Evolutionary conservation across 2,329 filamentous ascomycete genomes (phyloP), one percentile per base, ranked within the genome.

Genomic region (Xylaria sp.): DNA sequence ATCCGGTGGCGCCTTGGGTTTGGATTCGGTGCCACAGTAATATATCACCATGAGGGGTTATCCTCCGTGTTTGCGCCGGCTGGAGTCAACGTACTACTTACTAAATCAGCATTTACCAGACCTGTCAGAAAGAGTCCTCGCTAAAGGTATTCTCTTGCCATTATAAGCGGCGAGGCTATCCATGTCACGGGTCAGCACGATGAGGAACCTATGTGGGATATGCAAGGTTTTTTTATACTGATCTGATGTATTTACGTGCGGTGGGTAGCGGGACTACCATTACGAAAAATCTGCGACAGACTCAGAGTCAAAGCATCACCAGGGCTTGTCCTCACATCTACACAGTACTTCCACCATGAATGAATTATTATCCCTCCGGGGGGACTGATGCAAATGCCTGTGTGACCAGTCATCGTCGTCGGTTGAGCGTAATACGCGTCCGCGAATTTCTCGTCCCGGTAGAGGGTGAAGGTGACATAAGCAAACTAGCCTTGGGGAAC

Each of bases 321-420:
- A 63, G 51, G 58, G 46, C 46, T 62, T 60, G 67, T 69, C 69
- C 69, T 52, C 39, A 54, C 57, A 65, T 71, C 70, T 71, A 69
- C 66, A 75, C 69, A 75, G 65, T 68, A 74, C 72, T 72, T 76
- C 72, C 72, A 73, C 74, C 72, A 75, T 66, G 57, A 72, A 72
- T 71, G 67, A 72, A 73, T 66, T 65, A 72, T 65, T 66, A 60
- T 62, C 68, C 66, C 63, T 65, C 61, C 39, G 41, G 62, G 69
- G 69, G 63, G 65, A 68, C 61, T 37, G 52, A 69, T 71, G 67
- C 60, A 63, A 66, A 68, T 62, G 63, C 68, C 63, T 69, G 50
- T 52, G 34, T 44, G 52, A 65, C 65, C 41, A 52, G 54, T 55
- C 54, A 51, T 63, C 41, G 51, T 70, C 48, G 50, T 66, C 56